Percentiles rank a stretch among this genome's conserved stretches.
Evolutionary conservation across 2,329 filamentous ascomycete genomes (phyloP).

Genomic region (Coniella vitis): DNA sequence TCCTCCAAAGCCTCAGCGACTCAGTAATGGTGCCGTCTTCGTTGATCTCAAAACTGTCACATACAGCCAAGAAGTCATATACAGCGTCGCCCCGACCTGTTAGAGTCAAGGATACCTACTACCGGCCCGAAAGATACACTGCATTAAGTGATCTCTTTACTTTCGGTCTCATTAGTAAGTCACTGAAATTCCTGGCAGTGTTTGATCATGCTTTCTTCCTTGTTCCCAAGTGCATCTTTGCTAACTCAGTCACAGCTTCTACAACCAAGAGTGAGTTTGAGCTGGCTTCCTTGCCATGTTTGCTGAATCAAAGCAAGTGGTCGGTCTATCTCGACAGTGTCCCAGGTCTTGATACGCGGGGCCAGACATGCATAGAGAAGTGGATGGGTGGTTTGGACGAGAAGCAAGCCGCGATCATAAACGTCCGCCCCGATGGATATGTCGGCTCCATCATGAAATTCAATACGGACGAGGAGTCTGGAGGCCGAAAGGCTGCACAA

Average conservation of each 20-base stretch:
- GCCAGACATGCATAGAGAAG: slow-evolving; percentile 54
- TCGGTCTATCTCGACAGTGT: slow-evolving; percentile 66
- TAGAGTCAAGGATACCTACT: slow-evolving; percentile 57
- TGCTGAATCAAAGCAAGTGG: slow-evolving; percentile 60
- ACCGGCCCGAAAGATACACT: slow-evolving; percentile 62
- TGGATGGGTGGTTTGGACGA: slow-evolving; percentile 56
- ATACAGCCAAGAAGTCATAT: slow-evolving; percentile 56
- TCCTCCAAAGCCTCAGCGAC: slow-evolving; percentile 30
- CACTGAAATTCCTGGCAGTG: not conserved
- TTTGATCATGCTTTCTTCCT: not conserved
- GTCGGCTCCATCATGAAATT: slow-evolving; percentile 54
- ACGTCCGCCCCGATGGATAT: slow-evolving; percentile 68
- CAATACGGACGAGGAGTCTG: slow-evolving; percentile 32
- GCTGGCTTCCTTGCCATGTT: slow-evolving; percentile 53
- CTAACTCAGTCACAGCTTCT: slow-evolving; percentile 5
- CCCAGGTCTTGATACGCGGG: slow-evolving; percentile 45
- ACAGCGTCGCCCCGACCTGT: slow-evolving; percentile 47
- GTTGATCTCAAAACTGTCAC: slow-evolving; percentile 53
- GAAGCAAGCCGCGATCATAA: slow-evolving; percentile 55
- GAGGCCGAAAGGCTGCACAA: slow-evolving; percentile 34
- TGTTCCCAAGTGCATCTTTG: not conserved
- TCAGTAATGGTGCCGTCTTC: slow-evolving; percentile 43
- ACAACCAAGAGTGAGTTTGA: slow-evolving; percentile 52
- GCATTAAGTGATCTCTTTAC: slow-evolving; percentile 62
- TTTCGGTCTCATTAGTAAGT: slow-evolving; percentile 58